Base-by-base conservation (phyloP, 2,329 filamentous ascomycete genomes). In the Aspergillus sp. region DNA sequence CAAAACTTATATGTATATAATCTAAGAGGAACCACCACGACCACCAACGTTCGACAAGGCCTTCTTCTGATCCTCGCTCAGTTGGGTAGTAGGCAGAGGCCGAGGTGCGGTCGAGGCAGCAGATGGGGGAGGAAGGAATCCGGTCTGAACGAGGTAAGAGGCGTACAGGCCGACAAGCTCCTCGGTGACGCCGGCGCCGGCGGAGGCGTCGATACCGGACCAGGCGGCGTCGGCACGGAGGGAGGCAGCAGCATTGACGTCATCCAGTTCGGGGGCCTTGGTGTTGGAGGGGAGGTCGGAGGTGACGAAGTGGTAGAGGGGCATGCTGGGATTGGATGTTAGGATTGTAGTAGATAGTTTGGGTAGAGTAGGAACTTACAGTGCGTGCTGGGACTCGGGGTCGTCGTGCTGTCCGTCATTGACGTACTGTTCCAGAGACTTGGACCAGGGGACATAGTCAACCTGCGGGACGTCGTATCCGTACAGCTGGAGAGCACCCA, bases 281-380 rank as follows among this genome's bases (percentile, higher is more conserved):
- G 88, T 90, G 68, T 86, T 86, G 42, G 82, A 82, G 0, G 89
- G 89, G n/a, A 92, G 80, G 73, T 91, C 86, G 23, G 84, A 83
- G 21, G 86, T 86, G 44, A 88, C 88, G 75, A 91, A 90, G 73
- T 91, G 88, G 74, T 89, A 90, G 5, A 93, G 83, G 0, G 90
- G 90, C 77, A 90, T 84, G 3, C 77, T 79, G 64, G 21, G 44
- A 4, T 10, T n/a, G 8, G n/a, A 23, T 57, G 50, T 61, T 50
- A 61, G 42, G n/a, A 49, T 42, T 15, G 54, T 13, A 11, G 15
- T 27, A 13, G 53, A 25, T 17, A 15, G 44, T 47, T 54, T 23
- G 50, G 19, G 11, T 36, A 36, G 32, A 5, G 32, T 6, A 0
- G 11, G 32, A 49, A 73, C 75, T 71, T 77, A 82, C 62, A 94